A percentile compares a stretch with the other conserved stretches of the same genome.
phyloP scores from a whole-genome alignment of 192 early-diverging fungal genomes.

The Coemansia erecta region DNA sequence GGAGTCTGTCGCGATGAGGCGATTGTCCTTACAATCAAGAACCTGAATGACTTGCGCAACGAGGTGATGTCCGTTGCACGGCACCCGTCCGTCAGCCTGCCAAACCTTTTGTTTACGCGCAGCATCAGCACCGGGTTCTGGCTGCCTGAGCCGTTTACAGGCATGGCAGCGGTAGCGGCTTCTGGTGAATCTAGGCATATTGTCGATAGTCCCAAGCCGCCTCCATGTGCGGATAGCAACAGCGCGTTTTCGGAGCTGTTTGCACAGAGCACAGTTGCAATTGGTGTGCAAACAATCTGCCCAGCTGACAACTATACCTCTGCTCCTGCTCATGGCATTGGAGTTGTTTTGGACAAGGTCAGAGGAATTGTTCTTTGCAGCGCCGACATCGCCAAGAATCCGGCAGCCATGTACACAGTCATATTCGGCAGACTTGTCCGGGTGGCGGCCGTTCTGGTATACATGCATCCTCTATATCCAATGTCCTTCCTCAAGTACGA shows the following conservation, averaged over 20 bases:
- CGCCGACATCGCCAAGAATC: not conserved
- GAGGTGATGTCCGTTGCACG: slow-evolving; percentile 76
- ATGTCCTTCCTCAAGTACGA: not conserved
- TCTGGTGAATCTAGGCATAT: not conserved
- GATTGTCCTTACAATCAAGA: slow-evolving; percentile 22
- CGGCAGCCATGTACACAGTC: not conserved
- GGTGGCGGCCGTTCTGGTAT: not conserved
- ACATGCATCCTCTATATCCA: not conserved
- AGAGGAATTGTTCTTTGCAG: slow-evolving; percentile 78
- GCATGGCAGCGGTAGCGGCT: not conserved
- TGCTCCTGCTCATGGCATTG: slow-evolving; percentile 51
- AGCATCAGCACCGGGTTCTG: slow-evolving; percentile 36
- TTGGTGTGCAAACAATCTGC: slow-evolving; percentile 8
- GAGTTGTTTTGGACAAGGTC: slow-evolving; percentile 69
- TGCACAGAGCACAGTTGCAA: slow-evolving; percentile 13
- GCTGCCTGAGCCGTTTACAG: slow-evolving; percentile 15
- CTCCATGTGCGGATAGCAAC: too few species aligned
- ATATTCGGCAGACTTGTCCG: not conserved
- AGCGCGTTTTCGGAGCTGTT: not conserved
- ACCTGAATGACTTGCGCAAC: slow-evolving; percentile 60
- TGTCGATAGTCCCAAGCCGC: too few species aligned
- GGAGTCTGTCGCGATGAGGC: slow-evolving; percentile 10
- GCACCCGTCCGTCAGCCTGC: slow-evolving; percentile 6
- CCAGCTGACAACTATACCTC: slow-evolving; percentile 17
- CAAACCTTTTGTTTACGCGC: slow-evolving; percentile 19